phyloP scores from a whole-genome alignment of 345 rosid species.

The Gossypium rotundifolium region DNA sequence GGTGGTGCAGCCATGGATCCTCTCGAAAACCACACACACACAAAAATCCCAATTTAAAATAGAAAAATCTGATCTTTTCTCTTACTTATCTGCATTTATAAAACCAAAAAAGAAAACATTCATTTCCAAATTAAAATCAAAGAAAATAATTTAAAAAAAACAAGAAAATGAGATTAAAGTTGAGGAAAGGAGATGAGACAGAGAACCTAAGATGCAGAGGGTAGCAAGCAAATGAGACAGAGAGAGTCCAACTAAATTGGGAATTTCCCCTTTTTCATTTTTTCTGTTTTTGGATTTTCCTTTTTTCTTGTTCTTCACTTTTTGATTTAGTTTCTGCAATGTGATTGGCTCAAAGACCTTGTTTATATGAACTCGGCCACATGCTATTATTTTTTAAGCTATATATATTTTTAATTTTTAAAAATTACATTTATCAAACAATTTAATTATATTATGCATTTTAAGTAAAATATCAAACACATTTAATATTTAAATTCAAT shows the following conservation, averaged over 20 bases:
- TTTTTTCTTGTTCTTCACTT: slow-evolving; percentile 8
- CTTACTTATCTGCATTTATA: slow-evolving; percentile 13
- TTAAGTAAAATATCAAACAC: too few species aligned
- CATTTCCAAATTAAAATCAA: background rate
- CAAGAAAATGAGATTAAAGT: background rate
- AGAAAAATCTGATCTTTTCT: background rate
- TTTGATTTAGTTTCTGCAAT: background rate
- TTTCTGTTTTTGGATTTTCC: background rate
- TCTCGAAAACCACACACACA: background rate
- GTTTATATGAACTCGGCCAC: background rate
- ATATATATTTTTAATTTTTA: background rate
- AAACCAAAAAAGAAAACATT: background rate
- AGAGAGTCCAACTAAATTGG: slow-evolving; percentile 4
- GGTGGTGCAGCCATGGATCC: slow-evolving; percentile 71
- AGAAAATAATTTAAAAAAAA: background rate
- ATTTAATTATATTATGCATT: too few species aligned
- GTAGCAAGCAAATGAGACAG: slow-evolving; percentile 12
- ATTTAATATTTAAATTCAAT: too few species aligned
- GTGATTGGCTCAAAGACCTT: background rate
- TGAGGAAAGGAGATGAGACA: background rate
- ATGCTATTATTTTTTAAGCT: background rate
- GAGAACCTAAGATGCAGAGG: slow-evolving; percentile 9
- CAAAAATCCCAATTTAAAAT: background rate
- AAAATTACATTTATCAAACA: too few species aligned
- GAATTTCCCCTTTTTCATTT: background rate